Evolutionary conservation across 768 basidiomycete genomes (phyloP), one percentile per base, ranked within the genome.

Genomic region (Neoboletus subvelutipes): DNA sequence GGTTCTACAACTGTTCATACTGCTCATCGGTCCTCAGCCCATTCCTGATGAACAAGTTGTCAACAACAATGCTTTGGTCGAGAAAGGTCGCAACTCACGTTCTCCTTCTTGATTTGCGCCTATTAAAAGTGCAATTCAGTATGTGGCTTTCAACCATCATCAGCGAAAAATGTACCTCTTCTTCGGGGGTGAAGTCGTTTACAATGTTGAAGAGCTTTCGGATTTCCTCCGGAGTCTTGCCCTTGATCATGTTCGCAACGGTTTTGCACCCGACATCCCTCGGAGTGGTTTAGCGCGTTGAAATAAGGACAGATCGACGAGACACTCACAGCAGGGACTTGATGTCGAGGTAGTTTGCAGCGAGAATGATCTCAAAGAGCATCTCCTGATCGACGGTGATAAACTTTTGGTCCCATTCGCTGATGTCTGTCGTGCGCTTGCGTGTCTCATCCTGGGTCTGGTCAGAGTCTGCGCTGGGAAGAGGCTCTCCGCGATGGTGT

Each of bases 221-320:
- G 64, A 99, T 98, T 77, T 98, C 97, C 74, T 98, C 97, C 24
- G 97, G 97, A 4, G 95, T 96, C 84, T 99, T 99, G 34, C 97
- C 97, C 80, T 99, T 98, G 83, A 99, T 98, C 97, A 98, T 99
- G 82, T 98, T 98, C 15, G 97, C 97, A 5, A 97, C 95, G 4
- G 94, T 97, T 81, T 97, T 96, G 84, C 95, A 97, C 1, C 95
- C 95, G 57, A 97, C 93, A 69, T 97, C 95, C 63, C 94, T 96
- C 63, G 37, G 29, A n/a, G 22, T 31, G 29, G 50, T 58, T 36
- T 45, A 57, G 47, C 33, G 46, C n/a, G 17, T 24, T 24, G 45
- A 33, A 17, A 18, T 50, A 18, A 67, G 46, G 24, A 55, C 28
- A 11, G 4, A 17, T 11, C 12, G 6, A 26, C 4, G 24, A 10